These are phyloP conservation scores for Omphalea diandra DNA, from an alignment of 441 rosid species.

Conservation along the genomic window DNA sequence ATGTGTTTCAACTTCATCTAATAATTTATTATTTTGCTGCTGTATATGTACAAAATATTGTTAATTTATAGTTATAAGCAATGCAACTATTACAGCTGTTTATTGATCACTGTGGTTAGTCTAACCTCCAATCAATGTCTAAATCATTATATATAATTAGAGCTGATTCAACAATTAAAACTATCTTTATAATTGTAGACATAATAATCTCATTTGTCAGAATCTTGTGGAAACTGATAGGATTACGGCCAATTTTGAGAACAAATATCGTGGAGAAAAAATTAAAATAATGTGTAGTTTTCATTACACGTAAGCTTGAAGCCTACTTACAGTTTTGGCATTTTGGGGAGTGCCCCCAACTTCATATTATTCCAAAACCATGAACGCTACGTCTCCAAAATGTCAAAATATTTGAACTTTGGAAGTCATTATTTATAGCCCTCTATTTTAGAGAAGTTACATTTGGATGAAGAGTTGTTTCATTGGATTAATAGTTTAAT, in stretches of 20 bases:
- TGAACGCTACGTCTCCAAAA: not conserved
- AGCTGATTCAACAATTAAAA: not conserved
- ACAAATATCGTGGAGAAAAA: not conserved
- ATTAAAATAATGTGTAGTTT: not conserved
- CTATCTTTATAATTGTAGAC: not conserved
- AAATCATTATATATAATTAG: not conserved
- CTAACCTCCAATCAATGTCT: not conserved
- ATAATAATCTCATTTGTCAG: not conserved
- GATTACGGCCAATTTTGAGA: slow-evolving; percentile 4
- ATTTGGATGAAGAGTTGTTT: no score
- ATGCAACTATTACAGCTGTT: not conserved
- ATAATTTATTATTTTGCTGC: no score
- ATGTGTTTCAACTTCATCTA: no score
- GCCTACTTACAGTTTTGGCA: no score
- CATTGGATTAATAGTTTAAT: no score
- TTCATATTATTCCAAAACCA: not conserved
- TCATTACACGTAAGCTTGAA: not conserved
- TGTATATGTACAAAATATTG: no score
- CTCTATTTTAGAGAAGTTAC: no score
- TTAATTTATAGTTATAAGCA: no score
- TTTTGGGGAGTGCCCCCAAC: not conserved
- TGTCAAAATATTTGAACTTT: no score
- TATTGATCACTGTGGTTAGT: no score
- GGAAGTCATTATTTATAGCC: no score
- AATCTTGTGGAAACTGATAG: not conserved